Base-by-base conservation (phyloP, 2,329 filamentous ascomycete genomes). In the Botrytis tulipae region DNA sequence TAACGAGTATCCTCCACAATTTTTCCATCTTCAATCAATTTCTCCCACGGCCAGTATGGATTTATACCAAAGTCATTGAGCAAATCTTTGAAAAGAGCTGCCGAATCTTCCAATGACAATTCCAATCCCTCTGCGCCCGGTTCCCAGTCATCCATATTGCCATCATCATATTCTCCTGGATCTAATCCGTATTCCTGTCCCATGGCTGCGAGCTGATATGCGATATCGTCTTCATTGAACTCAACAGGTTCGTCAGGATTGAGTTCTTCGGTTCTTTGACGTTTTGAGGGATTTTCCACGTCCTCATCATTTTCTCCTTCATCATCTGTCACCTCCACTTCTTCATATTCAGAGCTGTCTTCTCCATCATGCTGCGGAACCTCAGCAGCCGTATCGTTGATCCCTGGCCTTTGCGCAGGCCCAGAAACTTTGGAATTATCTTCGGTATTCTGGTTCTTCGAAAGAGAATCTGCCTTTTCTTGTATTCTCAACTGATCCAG, bases 191-290 rank as follows among this genome's bases (percentile, higher is more conserved):
- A 94, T n/a, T 93, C 91, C 77, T 92, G 88, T 71, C 92, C 94
- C 93, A 98, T 97, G 40, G 93, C 91, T 71, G 93, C 93, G 20
- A 99, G 86, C 80, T 99, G 96, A 80, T 91, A 95, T 51, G 93
- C 95, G 78, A 99, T 97, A 80, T 99, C 96, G 71, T 95, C 95
- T 82, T 98, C 96, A 73, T 92, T 93, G 79, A 97, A 97, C 79
- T 98, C 95, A 12, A 96, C 83, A 0, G 88, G 86, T 20, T 83
- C 78, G 14, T 83, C 83, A 16, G 77, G 74, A 22, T 76, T 78
- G 8, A 84, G 82, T 68, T 84, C 83, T 16, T 85, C 84, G 22
- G 83, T 85, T 74, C 82, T 84, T 75, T 85, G 87, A 60, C 85
- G 84, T 75, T 88, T 89, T 51, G 84, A 79, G 74, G 84, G 78